Percentiles rank a stretch among this genome's conserved stretches.
These are phyloP conservation scores for Zoysia pacifica DNA, from an alignment of 176 grass and related monocot genomes.

Conservation along the genomic window DNA sequence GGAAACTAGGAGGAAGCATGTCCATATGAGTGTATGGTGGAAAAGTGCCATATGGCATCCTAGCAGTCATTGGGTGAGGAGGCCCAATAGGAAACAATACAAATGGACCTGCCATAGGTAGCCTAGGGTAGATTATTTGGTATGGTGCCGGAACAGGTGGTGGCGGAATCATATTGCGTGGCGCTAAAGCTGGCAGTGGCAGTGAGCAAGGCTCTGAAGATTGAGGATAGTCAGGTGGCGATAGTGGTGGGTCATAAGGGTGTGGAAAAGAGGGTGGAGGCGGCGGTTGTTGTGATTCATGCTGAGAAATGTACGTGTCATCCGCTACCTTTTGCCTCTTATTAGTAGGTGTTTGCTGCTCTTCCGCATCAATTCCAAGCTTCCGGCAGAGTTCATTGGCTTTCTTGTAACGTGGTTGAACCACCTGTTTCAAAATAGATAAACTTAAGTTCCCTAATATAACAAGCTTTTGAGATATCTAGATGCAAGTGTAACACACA, in stretches of 20 bases:
- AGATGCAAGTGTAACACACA: conserved; percentile 14
- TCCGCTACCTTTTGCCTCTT: conserved; percentile 54
- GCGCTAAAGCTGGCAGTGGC: not conserved
- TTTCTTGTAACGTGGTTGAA: no score
- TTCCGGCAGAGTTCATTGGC: no score
- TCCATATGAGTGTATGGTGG: conserved; percentile 29
- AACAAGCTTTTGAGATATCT: not conserved
- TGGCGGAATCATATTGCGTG: not conserved
- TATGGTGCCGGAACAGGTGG: conserved; percentile 1
- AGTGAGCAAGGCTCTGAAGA: conserved; percentile 39
- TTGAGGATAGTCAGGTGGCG: conserved; percentile 43
- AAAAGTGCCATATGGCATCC: conserved; percentile 30
- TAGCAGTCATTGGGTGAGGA: conserved; percentile 6
- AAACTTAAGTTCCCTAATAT: no score
- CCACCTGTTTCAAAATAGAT: no score
- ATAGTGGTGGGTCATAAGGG: conserved; percentile 49
- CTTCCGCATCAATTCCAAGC: not conserved
- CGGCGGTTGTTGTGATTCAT: conserved; percentile 14
- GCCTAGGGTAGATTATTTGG: conserved; percentile 14
- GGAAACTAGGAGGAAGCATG: conserved; percentile 30
- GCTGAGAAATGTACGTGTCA: conserved; percentile 28
- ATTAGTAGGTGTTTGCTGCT: conserved; percentile 30
- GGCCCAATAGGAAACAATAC: conserved; percentile 43
- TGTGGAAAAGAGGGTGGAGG: conserved; percentile 40
- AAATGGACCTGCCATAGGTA: conserved; percentile 26